These are phyloP conservation scores for Zymoseptoria ardabiliae DNA, from an alignment of 2,329 filamentous ascomycete species.

Conservation along the genomic window DNA sequence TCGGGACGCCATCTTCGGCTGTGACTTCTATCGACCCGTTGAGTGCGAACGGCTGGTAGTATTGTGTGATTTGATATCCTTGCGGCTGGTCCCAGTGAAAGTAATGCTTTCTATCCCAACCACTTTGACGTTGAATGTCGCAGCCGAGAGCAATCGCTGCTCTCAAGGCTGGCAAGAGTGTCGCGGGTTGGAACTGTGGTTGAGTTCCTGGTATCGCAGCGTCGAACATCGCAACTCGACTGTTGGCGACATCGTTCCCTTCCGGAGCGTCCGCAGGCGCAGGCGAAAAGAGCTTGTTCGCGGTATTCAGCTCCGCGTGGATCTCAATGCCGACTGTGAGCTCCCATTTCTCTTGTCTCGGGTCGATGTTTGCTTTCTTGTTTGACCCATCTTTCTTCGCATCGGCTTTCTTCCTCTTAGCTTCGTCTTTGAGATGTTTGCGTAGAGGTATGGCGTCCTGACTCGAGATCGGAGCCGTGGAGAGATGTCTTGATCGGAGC, in stretches of 20 bases:
- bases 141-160: slow-evolving; percentile 82
- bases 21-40: slow-evolving; percentile 66
- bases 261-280: slow-evolving; percentile 31
- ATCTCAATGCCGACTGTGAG: slow-evolving; percentile 95
- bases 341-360: slow-evolving; percentile 61
- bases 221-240: slow-evolving; percentile 84
- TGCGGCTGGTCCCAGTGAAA: slow-evolving; percentile 98
- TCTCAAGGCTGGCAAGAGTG: slow-evolving; percentile 79
- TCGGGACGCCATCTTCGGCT: slow-evolving; percentile 68
- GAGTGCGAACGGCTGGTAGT: slow-evolving; percentile 65
- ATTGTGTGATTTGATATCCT: slow-evolving; percentile 97
- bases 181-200: slow-evolving; percentile 73
- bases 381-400: slow-evolving; percentile 1
- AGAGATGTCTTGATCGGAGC: neutral
- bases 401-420: slow-evolving; percentile 24
- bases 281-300: slow-evolving; percentile 80
- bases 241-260: slow-evolving; percentile 55
- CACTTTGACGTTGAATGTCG: slow-evolving; percentile 65
- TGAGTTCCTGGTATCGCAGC: slow-evolving; percentile 82
- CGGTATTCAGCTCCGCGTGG: slow-evolving; percentile 88
- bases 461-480: slow-evolving; percentile 7
- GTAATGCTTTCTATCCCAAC: slow-evolving; percentile 95
- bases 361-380: slow-evolving; percentile 12
- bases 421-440: slow-evolving; percentile 37
- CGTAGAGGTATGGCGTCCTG: slow-evolving; percentile 30